Base-by-base conservation (phyloP, 495 filamentous ascomycete genomes). In the Neurospora sp. region DNA sequence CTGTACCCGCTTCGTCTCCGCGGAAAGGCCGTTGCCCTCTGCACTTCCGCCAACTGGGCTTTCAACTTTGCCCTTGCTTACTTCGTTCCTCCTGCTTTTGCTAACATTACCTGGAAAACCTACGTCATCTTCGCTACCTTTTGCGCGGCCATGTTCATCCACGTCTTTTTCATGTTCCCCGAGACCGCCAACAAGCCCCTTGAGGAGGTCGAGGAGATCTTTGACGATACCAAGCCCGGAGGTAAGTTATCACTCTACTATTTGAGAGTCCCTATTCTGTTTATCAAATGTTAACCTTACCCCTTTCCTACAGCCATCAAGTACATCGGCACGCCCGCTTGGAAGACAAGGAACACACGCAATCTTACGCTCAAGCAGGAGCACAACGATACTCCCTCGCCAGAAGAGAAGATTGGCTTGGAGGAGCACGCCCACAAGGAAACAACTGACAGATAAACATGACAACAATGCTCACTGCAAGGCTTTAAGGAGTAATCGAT, bases 141-240 rank as follows among this genome's bases (percentile, higher is more conserved):
- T 79, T 92, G 89, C 79, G 88, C 88, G 69, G 82, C 83, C 71
- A 93, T 92, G 89, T 87, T 87, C 69, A 77, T 92, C 22, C 93
- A 94, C 77, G 87, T 89, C n/a, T 93, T 88, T 83, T 93, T 94
- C 82, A 81, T 92, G 75, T 93, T 95, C 85, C 93, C 92, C 1
- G 92, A 96, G 80, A 94, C 92, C 0, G 86, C 87, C n/a, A 91
- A 91, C 70, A 93, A 93, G 85, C 90, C 91, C 14, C 86, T 94
- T 3, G 93, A 94, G 74, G 92, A 94, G 75, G 84, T 93, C 20
- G 90, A 91, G 68, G 83, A 80, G 44, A 89, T 93, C 75, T 95
- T 95, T 78, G 89, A 89, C 68, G 77, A 85, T 70, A 69, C 69
- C 35, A 71, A 73, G 73, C 73, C 75, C 9, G 78, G 76, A 42